Conservation (phyloP, 1,139 yeast genomes). For the Suhomyces coccinellae region DNA sequence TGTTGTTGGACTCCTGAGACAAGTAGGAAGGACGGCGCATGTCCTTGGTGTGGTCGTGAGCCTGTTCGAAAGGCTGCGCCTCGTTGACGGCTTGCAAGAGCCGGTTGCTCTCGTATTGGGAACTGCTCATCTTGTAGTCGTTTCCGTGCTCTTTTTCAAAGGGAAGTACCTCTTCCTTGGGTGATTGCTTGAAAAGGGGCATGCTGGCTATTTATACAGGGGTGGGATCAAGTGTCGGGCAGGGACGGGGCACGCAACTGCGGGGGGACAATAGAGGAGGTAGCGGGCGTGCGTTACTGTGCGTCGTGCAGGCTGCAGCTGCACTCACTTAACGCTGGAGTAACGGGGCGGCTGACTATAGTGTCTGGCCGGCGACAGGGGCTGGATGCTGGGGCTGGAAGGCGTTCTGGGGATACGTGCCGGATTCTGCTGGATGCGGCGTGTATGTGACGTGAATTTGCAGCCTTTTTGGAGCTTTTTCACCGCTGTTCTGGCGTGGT, state of each 20-base stretch:
- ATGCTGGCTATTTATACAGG: slow-evolving; percentile 10
- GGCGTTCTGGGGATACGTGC: too few species aligned
- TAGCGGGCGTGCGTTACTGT: not conserved
- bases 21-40: slow-evolving; percentile 28
- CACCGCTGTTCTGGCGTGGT: too few species aligned
- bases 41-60: slow-evolving; percentile 45
- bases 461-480: too few species aligned
- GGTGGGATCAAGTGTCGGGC: not conserved
- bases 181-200: slow-evolving; percentile 8
- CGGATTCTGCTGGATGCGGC: too few species aligned
- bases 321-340: too few species aligned
- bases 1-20: slow-evolving; percentile 32
- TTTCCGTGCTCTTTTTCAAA: slow-evolving; percentile 15
- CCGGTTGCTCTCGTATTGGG: slow-evolving; percentile 68
- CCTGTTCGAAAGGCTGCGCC: slow-evolving; percentile 92
- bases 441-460: too few species aligned
- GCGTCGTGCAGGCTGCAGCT: slow-evolving; percentile 1
- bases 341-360: too few species aligned
- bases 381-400: too few species aligned
- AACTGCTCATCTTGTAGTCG: slow-evolving; percentile 54
- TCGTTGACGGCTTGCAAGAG: slow-evolving; percentile 88
- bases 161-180: slow-evolving; percentile 7
- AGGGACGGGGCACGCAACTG: slow-evolving; percentile 8
- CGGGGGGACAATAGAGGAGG: slow-evolving; percentile 4
- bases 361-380: too few species aligned